These are phyloP conservation scores for Pholiota molesta DNA, from an alignment of 768 basidiomycete genomes.

Conservation along the genomic window DNA sequence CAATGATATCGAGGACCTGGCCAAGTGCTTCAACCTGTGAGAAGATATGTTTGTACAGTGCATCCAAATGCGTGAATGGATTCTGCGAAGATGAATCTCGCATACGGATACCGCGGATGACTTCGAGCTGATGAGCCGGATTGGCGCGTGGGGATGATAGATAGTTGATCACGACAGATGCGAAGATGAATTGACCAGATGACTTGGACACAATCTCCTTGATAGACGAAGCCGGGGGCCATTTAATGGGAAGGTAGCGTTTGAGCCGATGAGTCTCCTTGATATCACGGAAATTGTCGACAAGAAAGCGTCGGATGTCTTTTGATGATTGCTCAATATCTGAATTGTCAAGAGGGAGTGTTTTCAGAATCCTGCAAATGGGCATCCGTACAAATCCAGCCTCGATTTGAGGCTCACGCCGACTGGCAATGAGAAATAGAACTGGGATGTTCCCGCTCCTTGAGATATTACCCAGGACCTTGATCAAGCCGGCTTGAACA, in stretches of 20 bases:
- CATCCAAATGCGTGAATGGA: slow-evolving; percentile 12
- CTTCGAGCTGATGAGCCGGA: not conserved
- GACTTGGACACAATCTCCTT: slow-evolving; percentile 16
- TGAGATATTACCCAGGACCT: not conserved
- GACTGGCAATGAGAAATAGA: slow-evolving; percentile 14
- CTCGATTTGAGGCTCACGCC: slow-evolving; percentile 15
- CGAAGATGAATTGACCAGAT: slow-evolving; percentile 20
- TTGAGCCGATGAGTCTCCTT: not conserved
- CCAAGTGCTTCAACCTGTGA: not conserved
- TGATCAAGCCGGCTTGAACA: not conserved
- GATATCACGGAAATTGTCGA: too few relatives aligned
- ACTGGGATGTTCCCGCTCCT: slow-evolving; percentile 1
- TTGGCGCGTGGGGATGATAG: not conserved
- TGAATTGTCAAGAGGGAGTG: slow-evolving; percentile 4
- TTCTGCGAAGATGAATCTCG: not conserved
- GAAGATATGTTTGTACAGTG: slow-evolving; percentile 7
- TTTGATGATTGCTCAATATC: not conserved
- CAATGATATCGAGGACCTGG: not conserved
- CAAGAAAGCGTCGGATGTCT: slow-evolving; percentile 9
- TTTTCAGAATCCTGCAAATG: not conserved
- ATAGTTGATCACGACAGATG: slow-evolving; percentile 16
- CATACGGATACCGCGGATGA: not conserved
- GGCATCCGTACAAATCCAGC: slow-evolving; percentile 3
- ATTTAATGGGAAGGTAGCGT: not conserved
- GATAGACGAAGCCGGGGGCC: slow-evolving; percentile 12